Base-by-base conservation (phyloP, 2,329 filamentous ascomycete species). In the Mycocentrospora acerina region DNA sequence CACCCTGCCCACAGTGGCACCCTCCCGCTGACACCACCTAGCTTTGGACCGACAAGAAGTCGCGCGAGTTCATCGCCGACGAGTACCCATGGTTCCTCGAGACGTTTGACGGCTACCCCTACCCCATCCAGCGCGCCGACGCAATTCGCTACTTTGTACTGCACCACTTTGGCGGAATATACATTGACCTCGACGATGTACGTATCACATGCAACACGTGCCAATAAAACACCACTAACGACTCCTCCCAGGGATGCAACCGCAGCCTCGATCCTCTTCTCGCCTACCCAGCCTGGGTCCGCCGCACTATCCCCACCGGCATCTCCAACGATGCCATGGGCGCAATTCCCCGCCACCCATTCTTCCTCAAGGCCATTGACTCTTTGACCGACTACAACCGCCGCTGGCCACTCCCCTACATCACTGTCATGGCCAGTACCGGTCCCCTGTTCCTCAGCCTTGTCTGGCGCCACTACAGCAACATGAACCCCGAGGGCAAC, bases 311-410 rank as follows among this genome's bases (percentile, higher is more conserved):
- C 3, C 87, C 87, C 2, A 90, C 86, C 1, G 86, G 86, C 46
- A 87, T 90, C 53, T 86, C 83, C 51, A 90, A 90, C 71, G 86
- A 90, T 57, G 83, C 83, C 27, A 89, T 90, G 85, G 85, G 85
- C 32, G 71, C 85, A 12, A 76, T 86, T 1, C 81, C 83, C 0
- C 76, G 81, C 44, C 87, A 90, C 55, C 85, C 85, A 0, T 88
- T 88, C 71, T 89, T 89, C 72, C 72, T 82, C 34, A 74, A 76
- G 32, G 82, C 85, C 26, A 85, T 88, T 53, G 77, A 85, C 46
- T 74, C 77, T 10, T 71, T 90, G n/a, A 76, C 80, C 40, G 73
- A 75, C 37, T 88, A 87, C 66, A 77, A 86, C 59, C 76, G 80
- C 42, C 79, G 79, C 48, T 90, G 86, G 85, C 59, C 81, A 26